Evolutionary conservation across 2,329 filamentous ascomycete genomes (phyloP).

Genomic region (Neofusicoccum cordaticola): DNA sequence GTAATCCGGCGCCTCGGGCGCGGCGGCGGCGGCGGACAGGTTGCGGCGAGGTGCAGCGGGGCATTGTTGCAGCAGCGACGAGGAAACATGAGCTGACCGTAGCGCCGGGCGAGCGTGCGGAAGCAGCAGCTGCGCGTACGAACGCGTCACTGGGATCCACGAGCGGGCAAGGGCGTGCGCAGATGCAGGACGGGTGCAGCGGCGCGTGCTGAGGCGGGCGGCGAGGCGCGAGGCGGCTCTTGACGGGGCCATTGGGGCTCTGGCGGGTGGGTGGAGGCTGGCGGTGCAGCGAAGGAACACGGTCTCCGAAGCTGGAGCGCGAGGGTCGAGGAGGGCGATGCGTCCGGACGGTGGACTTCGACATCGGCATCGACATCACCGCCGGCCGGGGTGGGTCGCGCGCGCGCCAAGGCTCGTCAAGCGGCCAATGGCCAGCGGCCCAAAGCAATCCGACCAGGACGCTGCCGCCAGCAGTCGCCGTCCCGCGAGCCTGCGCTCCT

Average conservation of each 20-base stretch:
- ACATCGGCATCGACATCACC: conserved; percentile 9
- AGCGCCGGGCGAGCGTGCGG: background rate
- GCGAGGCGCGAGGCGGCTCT: conserved; percentile 10
- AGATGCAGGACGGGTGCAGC: background rate
- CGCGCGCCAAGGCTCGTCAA: background rate
- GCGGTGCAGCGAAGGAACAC: background rate
- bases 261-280: background rate
- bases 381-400: background rate
- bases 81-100: background rate
- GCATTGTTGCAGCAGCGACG: background rate
- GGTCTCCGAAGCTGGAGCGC: background rate
- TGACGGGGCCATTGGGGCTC: conserved; percentile 5
- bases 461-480: background rate
- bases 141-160: background rate
- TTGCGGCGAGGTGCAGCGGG: background rate
- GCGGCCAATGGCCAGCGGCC: background rate
- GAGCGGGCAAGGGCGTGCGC: background rate
- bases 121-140: background rate
- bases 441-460: background rate
- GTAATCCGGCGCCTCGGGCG: conserved; percentile 44
- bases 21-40: background rate
- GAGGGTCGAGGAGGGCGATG: background rate
- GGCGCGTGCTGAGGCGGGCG: background rate
- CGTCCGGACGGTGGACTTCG: background rate
- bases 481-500: background rate